phyloP scores from a whole-genome alignment of 176 grass and related monocot species.

The Lolium rigidum region DNA sequence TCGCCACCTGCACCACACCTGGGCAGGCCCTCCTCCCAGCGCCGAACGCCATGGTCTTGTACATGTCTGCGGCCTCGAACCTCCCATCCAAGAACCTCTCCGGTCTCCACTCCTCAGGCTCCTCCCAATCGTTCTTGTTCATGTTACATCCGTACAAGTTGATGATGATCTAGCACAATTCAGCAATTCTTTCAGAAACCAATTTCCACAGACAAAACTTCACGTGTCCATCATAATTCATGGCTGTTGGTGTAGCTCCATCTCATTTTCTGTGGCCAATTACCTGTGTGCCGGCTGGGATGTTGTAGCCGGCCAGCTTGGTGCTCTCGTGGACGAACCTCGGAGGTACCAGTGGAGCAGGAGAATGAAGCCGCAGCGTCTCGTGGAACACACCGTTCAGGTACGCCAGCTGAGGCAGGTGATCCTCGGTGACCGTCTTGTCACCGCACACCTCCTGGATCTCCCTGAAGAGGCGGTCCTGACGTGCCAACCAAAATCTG shows the following conservation, averaged over 20 bases:
- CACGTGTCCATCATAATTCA: not conserved
- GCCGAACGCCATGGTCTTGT: constrained; percentile 90
- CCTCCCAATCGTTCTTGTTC: constrained; percentile 70
- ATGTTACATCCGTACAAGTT: constrained; percentile 90
- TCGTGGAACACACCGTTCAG: constrained; percentile 85
- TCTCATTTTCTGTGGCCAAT: not conserved
- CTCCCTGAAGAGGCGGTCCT: constrained; percentile 72
- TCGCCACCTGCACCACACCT: constrained; percentile 62
- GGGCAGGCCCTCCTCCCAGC: constrained; percentile 75
- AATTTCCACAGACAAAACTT: not conserved
- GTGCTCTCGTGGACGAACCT: constrained; percentile 78
- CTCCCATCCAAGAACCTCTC: constrained; percentile 72
- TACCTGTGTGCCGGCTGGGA: constrained; percentile 65
- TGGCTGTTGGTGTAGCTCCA: too few relatives aligned
- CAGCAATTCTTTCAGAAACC: not conserved
- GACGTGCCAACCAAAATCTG: constrained; percentile 9
- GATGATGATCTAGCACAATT: constrained; percentile 55
- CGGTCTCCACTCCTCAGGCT: constrained; percentile 75
- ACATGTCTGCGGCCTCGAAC: constrained; percentile 48
- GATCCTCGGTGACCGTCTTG: constrained; percentile 64
- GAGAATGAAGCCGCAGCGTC: constrained; percentile 67
- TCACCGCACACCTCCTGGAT: constrained; percentile 61
- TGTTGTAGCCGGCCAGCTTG: constrained; percentile 62
- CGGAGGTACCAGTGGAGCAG: constrained; percentile 61
- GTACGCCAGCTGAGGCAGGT: constrained; percentile 60